A percentile compares a stretch with the other conserved stretches of the same genome.
phyloP scores from a whole-genome alignment of 176 grass and related monocot genomes.

The Triticum timopheevii region DNA sequence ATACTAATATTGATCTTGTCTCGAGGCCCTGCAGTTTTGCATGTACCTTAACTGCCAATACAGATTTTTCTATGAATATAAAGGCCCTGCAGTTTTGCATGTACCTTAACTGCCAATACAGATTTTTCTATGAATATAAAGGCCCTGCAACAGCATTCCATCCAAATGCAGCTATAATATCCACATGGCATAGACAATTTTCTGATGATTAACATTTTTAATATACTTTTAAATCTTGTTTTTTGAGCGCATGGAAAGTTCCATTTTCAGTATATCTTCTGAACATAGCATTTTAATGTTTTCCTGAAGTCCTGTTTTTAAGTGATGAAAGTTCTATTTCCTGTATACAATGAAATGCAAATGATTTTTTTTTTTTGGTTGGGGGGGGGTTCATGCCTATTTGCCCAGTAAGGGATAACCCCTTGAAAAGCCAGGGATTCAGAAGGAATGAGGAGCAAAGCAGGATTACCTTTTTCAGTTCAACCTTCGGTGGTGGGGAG shows the following conservation, averaged over 20 bases:
- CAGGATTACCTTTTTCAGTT: conserved; percentile 58
- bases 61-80: not conserved
- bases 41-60: not conserved
- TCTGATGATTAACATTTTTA: not conserved
- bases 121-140: not conserved
- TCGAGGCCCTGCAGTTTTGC: not conserved
- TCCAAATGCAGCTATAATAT: not conserved
- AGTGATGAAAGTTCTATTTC: not conserved
- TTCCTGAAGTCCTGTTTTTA: not conserved
- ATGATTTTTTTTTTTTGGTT: too few species aligned
- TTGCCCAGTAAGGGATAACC: not conserved
- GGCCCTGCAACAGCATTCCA: not conserved
- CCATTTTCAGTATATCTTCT: not conserved
- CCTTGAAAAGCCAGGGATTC: not conserved
- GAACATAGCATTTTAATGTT: not conserved
- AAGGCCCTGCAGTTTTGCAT: not conserved
- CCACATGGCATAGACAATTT: not conserved
- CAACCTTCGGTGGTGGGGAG: conserved; percentile 52
- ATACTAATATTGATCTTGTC: not conserved
- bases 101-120: not conserved
- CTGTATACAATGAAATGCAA: not conserved
- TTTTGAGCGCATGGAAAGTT: not conserved
- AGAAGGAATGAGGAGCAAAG: not conserved
- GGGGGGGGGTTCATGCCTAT: not conserved
- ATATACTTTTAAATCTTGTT: not conserved